These are phyloP conservation scores for Candida sanyaensis DNA, from an alignment of 1,139 yeast genomes.

Conservation along the genomic window DNA sequence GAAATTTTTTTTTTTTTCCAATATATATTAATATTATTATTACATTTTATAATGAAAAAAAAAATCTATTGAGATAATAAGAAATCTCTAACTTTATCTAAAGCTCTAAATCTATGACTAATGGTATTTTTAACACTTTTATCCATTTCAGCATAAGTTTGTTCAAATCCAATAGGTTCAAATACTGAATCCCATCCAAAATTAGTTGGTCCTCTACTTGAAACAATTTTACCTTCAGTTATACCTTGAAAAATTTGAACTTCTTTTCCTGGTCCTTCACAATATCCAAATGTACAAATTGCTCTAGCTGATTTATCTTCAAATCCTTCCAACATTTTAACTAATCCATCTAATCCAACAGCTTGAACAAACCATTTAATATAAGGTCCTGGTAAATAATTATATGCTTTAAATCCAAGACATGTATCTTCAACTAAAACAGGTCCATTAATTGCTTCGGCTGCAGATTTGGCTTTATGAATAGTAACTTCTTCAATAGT, in stretches of 20 bases:
- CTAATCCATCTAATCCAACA: conserved; percentile 73
- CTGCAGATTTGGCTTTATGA: conserved; percentile 82
- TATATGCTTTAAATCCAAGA: conserved; percentile 76
- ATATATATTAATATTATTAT: not conserved
- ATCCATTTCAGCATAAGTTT: conserved; percentile 93
- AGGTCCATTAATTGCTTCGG: conserved; percentile 60
- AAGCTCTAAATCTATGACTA: conserved; percentile 85
- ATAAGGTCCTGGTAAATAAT: conserved; percentile 87
- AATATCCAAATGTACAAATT: conserved; percentile 88
- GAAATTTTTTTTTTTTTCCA: not conserved
- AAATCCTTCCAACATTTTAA: conserved; percentile 75
- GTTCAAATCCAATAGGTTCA: conserved; percentile 66
- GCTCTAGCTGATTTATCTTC: conserved; percentile 87
- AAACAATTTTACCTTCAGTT: conserved; percentile 78
- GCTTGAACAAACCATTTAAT: conserved; percentile 84
- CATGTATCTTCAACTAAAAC: conserved; percentile 96
- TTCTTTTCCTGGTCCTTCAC: conserved; percentile 75
- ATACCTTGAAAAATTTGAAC: conserved; percentile 82
- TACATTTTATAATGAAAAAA: not conserved
- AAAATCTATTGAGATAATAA: conserved; percentile 27
- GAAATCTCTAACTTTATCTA: conserved; percentile 66
- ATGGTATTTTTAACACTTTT: conserved; percentile 73
- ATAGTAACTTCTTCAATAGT: conserved; percentile 77
- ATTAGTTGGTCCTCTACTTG: conserved; percentile 70
- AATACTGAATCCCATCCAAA: conserved; percentile 97